Base-by-base conservation (phyloP, 2,329 filamentous ascomycete species). In the Mycosphaerella sp. region DNA sequence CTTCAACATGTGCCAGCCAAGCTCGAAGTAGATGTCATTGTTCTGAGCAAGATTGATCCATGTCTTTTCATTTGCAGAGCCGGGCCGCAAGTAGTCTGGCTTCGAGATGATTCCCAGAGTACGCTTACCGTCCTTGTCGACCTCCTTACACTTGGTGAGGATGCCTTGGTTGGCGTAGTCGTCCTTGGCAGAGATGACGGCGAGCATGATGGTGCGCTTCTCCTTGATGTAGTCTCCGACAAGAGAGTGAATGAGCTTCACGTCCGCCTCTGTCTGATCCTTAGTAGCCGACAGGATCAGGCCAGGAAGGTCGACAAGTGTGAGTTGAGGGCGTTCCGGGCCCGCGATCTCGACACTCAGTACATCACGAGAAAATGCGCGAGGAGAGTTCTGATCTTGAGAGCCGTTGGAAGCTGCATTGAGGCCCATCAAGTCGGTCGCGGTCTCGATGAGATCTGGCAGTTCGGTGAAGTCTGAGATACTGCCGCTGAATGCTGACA, bases 21-120 rank as follows among this genome's bases (percentile, higher is more conserved):
- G 71, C 32, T 70, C 61, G 17, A 76, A 66, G 11, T 64, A 60
- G 41, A 74, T 66, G 44, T 74, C 64, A 21, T 70, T 64, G 58
- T 75, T 75, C 49, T 66, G 64, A 0, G 70, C 71, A 0, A 75
- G 55, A 5, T 70, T 63, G 14, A 76, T 57, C 55, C 72, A 78
- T 1, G 56, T 64, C 1, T 53, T 57, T 53, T 80, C 74, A 4
- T 73, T 71, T 0, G 67, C 65, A 0, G 72, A 72, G 0, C 71
- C 73, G 0, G 66, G 49, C 0, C 60, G 62, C 0, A 78, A 64
- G 2, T 67, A 64, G 56, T 83, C 80, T 0, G 78, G 77, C 60
- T 82, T 83, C 0, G 80, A 84, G 51, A 84, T 75, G 52, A 84
- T 75, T 0, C 80, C 78, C 0, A 83, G 66, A 0, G 80, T 83